A percentile compares a stretch with the other conserved stretches of the same genome.
Evolutionary conservation across 2,329 filamentous ascomycete genomes (phyloP).

Genomic region (Huntiella savannae): DNA sequence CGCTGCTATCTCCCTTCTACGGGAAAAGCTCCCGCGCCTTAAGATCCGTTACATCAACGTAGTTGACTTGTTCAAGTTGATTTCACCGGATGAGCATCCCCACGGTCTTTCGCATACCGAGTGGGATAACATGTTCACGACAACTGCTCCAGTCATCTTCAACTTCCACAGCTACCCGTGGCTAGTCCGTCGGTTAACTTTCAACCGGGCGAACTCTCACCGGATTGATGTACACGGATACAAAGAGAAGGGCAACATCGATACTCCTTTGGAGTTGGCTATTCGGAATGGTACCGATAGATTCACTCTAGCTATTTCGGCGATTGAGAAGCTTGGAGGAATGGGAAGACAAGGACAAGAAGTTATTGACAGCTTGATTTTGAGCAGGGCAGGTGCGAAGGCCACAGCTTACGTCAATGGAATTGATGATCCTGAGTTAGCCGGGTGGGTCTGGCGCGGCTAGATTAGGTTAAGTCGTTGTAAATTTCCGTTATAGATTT

Average conservation of each 20-base stretch:
- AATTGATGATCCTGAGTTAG: conserved; percentile 46
- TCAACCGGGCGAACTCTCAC: conserved; percentile 48
- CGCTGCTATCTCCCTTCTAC: conserved; percentile 53
- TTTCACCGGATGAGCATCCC: conserved; percentile 48
- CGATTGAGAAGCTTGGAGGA: conserved; percentile 46
- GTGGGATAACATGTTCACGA: conserved; percentile 52
- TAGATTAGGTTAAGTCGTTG: too few species aligned
- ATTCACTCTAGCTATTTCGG: conserved; percentile 58
- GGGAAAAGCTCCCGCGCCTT: conserved; percentile 50
- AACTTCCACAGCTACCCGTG: conserved; percentile 75
- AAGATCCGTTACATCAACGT: conserved; percentile 67
- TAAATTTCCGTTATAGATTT: too few species aligned
- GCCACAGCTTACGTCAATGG: conserved; percentile 51
- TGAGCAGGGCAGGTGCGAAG: conserved; percentile 43
- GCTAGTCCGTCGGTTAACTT: conserved; percentile 59
- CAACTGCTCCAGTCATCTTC: conserved; percentile 55
- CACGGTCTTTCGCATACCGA: conserved; percentile 50
- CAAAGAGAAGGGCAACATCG: conserved; percentile 69
- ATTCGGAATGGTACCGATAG: conserved; percentile 62
- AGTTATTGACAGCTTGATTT: conserved; percentile 43
- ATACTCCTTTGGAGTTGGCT: conserved; percentile 60
- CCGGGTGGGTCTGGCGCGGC: conserved; percentile 43
- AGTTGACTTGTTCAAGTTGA: conserved; percentile 65
- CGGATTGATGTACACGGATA: conserved; percentile 62
- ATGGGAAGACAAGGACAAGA: conserved; percentile 44